Base-by-base conservation (phyloP, 345 rosid species). In the Boechera stricta region DNA sequence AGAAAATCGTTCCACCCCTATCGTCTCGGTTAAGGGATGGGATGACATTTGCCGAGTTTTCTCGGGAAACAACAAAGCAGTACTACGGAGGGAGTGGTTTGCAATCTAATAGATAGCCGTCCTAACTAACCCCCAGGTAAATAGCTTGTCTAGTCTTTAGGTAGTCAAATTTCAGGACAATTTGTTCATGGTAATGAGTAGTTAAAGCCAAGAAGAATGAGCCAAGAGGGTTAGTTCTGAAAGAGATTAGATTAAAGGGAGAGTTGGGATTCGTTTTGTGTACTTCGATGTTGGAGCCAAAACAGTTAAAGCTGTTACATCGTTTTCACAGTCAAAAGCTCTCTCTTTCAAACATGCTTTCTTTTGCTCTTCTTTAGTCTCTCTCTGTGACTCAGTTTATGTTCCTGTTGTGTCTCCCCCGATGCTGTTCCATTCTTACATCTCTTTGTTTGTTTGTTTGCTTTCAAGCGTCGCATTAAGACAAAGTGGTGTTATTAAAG, bases 11-110 rank as follows among this genome's bases (percentile, higher is more conserved):
- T 59, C 98, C 98, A 51, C 91, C 90, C 35, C 91, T 90, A 68
- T 76, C 81, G 11, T 88, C 79, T 28, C 88, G 98, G 63, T 57
- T 90, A 71, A 92, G 87, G 76, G 97, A 88, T 78, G 97, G 97
- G 62, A 90, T 92, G 98, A 86, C 93, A 39, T 92, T 94, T 85
- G 89, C 95, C 3, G 92, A 92, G 79, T 92, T 92, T 82, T 78
- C 98, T n/a, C 85, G 82, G 2, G 87, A 85, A 74, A 94, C 98
- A 11, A 90, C 97, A 24, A 88, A 85, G 84, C 97, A 86, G 74
- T 94, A 94, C 71, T 94, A 87, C 68, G 95, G 98, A 66, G 90
- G 86, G 69, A 84, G 81, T 13, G 98, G 98, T 45, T 86, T 92
- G 75, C 98, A 94, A 52, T 83, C 96, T 70, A 90, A 83, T 72